Evolutionary conservation across 2,329 filamentous ascomycete genomes (phyloP).

Genomic region (Fonsecaea erecta): DNA sequence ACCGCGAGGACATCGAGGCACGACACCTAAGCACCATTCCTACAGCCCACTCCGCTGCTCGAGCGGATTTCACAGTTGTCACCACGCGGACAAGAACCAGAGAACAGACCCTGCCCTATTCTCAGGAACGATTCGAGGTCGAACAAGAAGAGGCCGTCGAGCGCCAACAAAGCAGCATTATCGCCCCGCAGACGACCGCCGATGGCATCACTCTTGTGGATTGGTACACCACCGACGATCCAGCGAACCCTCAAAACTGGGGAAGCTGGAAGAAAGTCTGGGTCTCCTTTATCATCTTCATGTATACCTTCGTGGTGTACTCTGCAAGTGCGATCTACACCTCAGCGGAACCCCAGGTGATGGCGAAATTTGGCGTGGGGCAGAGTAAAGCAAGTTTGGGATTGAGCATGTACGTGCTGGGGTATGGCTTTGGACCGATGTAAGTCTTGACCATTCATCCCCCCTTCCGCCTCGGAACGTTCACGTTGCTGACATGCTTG

Average conservation of each 20-base stretch:
- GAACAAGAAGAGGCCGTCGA: slow-evolving; percentile 40
- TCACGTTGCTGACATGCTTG: background rate
- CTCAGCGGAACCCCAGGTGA: slow-evolving; percentile 38
- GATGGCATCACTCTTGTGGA: slow-evolving; percentile 46
- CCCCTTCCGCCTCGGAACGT: background rate
- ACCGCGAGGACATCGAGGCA: slow-evolving; percentile 21
- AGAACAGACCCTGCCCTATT: slow-evolving; percentile 37
- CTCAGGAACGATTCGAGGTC: slow-evolving; percentile 41
- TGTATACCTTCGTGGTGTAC: slow-evolving; percentile 48
- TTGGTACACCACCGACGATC: slow-evolving; percentile 57
- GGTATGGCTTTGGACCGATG: slow-evolving; percentile 56
- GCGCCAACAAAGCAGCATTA: slow-evolving; percentile 41
- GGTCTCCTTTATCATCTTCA: slow-evolving; percentile 27
- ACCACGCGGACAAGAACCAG: slow-evolving; percentile 37
- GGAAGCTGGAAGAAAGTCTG: slow-evolving; percentile 40
- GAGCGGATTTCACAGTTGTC: slow-evolving; percentile 14
- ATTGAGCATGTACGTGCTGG: slow-evolving; percentile 44
- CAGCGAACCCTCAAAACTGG: slow-evolving; percentile 56
- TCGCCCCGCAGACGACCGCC: slow-evolving; percentile 42
- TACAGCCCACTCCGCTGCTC: slow-evolving; percentile 25
- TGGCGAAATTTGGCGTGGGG: slow-evolving; percentile 40
- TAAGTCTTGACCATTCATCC: slow-evolving; percentile 9
- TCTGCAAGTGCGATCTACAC: slow-evolving; percentile 44
- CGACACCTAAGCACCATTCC: slow-evolving; percentile 21
- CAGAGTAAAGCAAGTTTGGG: slow-evolving; percentile 41